A percentile compares a stretch with the other conserved stretches of the same genome.
Evolutionary conservation across 2,329 filamentous ascomycete genomes (phyloP).

Genomic region (Xylaria digitata): DNA sequence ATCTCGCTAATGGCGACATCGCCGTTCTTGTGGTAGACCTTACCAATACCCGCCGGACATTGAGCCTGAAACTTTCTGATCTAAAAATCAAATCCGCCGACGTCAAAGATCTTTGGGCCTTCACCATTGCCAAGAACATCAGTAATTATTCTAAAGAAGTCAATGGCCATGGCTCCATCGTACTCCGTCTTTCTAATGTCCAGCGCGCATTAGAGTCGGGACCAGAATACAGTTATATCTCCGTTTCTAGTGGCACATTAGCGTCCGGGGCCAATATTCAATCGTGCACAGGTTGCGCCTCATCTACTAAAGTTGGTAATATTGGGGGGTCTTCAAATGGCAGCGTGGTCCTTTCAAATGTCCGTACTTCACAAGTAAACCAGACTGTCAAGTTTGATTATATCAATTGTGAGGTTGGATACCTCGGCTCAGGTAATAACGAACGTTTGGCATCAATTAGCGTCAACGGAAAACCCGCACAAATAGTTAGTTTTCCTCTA

Average conservation of each 20-base stretch:
- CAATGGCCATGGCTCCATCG: conserved; percentile 30
- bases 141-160: conserved; percentile 27
- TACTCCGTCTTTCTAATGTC: conserved; percentile 31
- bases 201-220: conserved; percentile 1
- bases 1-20: conserved; percentile 31
- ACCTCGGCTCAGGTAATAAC: conserved; percentile 20
- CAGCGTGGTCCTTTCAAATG: conserved; percentile 24
- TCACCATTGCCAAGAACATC: background rate
- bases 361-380: conserved; percentile 23
- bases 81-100: conserved; percentile 31
- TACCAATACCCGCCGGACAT: conserved; percentile 25
- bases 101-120: conserved; percentile 31
- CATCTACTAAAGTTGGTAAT: conserved; percentile 30
- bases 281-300: conserved; percentile 22
- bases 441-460: conserved; percentile 33
- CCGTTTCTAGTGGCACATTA: conserved; percentile 24
- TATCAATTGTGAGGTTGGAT: conserved; percentile 31
- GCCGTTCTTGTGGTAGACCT: conserved; percentile 34
- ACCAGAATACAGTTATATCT: conserved; percentile 19
- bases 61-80: conserved; percentile 24
- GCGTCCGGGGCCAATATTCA: conserved; percentile 29
- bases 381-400: conserved; percentile 33
- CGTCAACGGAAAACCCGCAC: conserved; percentile 26
- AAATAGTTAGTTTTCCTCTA: conserved; percentile 30
- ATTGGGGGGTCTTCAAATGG: conserved; percentile 29